phyloP scores from a whole-genome alignment of 169 alveolate genomes.

The Babesia bovis region DNA sequence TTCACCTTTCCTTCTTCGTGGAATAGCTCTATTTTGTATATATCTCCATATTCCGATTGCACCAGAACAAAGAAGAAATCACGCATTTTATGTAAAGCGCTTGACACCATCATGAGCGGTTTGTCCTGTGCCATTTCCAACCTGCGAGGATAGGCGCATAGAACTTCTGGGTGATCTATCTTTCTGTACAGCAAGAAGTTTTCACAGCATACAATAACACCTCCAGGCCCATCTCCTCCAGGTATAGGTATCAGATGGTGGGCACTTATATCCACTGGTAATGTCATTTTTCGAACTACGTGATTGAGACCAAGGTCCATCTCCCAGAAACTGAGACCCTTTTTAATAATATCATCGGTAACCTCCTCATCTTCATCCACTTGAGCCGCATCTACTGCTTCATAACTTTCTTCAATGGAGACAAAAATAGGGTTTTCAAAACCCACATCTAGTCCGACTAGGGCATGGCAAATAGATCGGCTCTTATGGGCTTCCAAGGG shows the following conservation, averaged over 20 bases:
- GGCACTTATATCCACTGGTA: conserved; percentile 83
- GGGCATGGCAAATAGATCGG: conserved; percentile 89
- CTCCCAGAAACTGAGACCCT: conserved; percentile 93
- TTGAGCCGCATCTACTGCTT: conserved; percentile 85
- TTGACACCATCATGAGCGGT: conserved; percentile 85
- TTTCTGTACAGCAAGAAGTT: conserved; percentile 90
- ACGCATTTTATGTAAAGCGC: conserved; percentile 90
- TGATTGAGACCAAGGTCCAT: conserved; percentile 99
- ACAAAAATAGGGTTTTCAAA: conserved; percentile 97
- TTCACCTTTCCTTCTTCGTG: conserved; percentile 87
- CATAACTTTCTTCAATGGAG: conserved; percentile 92
- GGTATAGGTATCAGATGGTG: conserved; percentile 92
- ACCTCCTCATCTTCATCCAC: conserved; percentile 60
- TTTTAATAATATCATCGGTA: conserved; percentile 82
- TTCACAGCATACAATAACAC: conserved; percentile 96
- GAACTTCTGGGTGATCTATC: conserved; percentile 89
- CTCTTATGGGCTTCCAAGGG: conserved; percentile 97
- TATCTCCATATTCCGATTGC: conserved; percentile 95
- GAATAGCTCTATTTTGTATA: conserved; percentile 84
- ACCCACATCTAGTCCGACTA: conserved; percentile 94
- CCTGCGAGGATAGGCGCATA: conserved; percentile 93
- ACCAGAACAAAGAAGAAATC: conserved; percentile 91
- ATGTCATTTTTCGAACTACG: conserved; percentile 90
- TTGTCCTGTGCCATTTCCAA: conserved; percentile 85
- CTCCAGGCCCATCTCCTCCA: conserved; percentile 98